Percentiles rank a stretch among this genome's conserved stretches.
Conservation (phyloP, 768 basidiomycete genomes). For the Mrakia gelida region DNA sequence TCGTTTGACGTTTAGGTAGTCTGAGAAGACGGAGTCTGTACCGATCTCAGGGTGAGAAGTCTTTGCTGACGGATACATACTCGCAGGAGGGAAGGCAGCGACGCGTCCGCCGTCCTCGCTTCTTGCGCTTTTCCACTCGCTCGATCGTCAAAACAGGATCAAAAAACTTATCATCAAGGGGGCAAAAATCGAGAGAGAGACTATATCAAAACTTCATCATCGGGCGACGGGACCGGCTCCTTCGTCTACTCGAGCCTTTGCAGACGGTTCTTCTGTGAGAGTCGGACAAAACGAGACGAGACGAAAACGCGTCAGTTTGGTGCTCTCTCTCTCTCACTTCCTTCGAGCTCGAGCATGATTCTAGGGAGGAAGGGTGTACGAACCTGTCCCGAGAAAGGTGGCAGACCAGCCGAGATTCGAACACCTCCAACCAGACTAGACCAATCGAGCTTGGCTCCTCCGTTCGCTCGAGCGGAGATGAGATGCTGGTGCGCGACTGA, state of each 20-base stretch:
- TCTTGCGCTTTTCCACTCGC: no score
- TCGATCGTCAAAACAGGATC: no score
- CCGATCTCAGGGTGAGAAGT: no score
- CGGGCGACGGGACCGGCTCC: background rate
- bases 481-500: conserved; percentile 64
- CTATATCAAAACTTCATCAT: background rate
- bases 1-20: background rate
- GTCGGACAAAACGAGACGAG: background rate
- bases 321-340: background rate
- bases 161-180: no score
- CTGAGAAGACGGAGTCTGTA: no score
- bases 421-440: conserved; percentile 72
- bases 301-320: background rate
- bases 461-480: conserved; percentile 70
- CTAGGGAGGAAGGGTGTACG: no score
- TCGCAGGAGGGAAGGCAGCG: no score
- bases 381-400: conserved; percentile 40
- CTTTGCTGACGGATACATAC: no score
- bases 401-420: conserved; percentile 64
- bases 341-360: no score
- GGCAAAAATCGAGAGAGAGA: background rate
- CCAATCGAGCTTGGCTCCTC: conserved; percentile 69
- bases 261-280: background rate
- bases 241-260: background rate
- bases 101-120: no score